These are phyloP conservation scores for Arthrobotrys megalospora DNA, from an alignment of 2,329 filamentous ascomycete species.

Conservation along the genomic window DNA sequence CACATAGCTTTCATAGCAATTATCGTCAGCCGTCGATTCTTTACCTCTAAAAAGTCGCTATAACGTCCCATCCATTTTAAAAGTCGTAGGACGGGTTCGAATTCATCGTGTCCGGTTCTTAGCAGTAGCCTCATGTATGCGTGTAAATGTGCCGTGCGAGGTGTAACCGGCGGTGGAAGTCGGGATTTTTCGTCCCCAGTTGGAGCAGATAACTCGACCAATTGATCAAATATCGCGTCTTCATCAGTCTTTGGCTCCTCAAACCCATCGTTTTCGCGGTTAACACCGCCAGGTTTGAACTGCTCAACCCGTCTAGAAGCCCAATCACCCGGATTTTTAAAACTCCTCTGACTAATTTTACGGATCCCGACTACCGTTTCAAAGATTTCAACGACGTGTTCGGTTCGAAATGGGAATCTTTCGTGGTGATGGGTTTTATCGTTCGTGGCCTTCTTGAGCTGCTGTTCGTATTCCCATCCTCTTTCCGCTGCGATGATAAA, in stretches of 20 bases:
- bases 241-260: background rate
- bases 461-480: slow-evolving; percentile 50
- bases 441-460: slow-evolving; percentile 4
- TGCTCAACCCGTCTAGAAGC: background rate
- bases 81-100: slow-evolving; percentile 35
- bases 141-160: slow-evolving; percentile 50
- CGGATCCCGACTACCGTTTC: slow-evolving; percentile 40
- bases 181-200: slow-evolving; percentile 8
- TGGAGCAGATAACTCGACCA: slow-evolving; percentile 12
- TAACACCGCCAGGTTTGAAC: background rate
- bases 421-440: slow-evolving; percentile 3
- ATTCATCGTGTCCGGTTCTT: slow-evolving; percentile 34
- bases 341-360: background rate
- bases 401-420: slow-evolving; percentile 22
- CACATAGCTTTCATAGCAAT: slow-evolving; percentile 50
- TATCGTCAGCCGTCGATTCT: slow-evolving; percentile 50
- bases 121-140: slow-evolving; percentile 45
- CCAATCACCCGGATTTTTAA: slow-evolving; percentile 12
- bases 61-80: slow-evolving; percentile 46
- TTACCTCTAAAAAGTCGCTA: slow-evolving; percentile 45
- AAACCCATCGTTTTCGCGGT: background rate
- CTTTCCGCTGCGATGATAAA: slow-evolving; percentile 46
- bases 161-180: slow-evolving; percentile 39
- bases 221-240: slow-evolving; percentile 20
- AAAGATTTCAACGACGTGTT: slow-evolving; percentile 37